Conservation (phyloP, 805 yeast species). For the Wickerhamomyces hampshirensis region DNA sequence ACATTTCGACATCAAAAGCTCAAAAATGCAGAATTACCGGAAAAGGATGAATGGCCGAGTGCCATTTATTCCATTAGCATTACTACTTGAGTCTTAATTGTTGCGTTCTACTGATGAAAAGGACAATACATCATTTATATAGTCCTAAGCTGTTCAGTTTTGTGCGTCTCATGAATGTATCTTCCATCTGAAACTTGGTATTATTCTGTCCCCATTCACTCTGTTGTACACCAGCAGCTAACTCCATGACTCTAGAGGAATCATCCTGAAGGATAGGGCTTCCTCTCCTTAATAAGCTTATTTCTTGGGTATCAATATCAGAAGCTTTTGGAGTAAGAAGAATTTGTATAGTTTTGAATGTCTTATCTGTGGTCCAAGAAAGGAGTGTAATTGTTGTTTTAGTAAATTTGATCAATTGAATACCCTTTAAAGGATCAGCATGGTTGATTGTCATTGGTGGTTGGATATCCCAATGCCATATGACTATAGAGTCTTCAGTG, state of each 20-base stretch:
- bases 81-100: too few species aligned
- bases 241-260: constrained; percentile 12
- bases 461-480: constrained; percentile 3
- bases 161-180: constrained; percentile 10
- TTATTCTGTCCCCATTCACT: constrained; percentile 20
- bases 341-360: constrained; percentile 1
- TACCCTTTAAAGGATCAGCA: constrained; percentile 2
- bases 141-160: not conserved
- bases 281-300: constrained; percentile 14
- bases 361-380: constrained; percentile 6
- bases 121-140: not conserved
- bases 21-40: too few species aligned
- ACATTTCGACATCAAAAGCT: too few species aligned
- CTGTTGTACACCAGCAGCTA: constrained; percentile 21
- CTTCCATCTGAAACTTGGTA: constrained; percentile 14
- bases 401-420: constrained; percentile 5
- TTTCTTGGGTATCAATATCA: constrained; percentile 13
- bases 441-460: constrained; percentile 2
- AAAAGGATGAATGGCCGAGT: too few species aligned
- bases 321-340: constrained; percentile 2
- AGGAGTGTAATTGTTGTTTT: constrained; percentile 5
- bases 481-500: constrained; percentile 9
- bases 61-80: too few species aligned
- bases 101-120: too few species aligned
- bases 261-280: constrained; percentile 17